Base-by-base conservation (phyloP, 371 early-diverging fungal species). In the Actinomucor elegans region DNA sequence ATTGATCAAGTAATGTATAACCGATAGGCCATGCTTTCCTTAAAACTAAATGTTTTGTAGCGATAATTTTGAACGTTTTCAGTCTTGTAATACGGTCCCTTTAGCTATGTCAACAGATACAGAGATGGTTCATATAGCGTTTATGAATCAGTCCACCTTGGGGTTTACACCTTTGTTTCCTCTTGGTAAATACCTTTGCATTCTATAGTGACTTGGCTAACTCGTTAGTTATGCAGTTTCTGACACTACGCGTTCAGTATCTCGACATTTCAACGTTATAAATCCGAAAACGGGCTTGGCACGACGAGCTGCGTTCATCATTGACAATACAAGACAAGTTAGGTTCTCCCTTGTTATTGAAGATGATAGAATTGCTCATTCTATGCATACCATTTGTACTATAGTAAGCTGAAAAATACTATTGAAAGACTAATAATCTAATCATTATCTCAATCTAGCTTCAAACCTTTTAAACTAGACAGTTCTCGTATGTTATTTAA, bases 21-120 rank as follows among this genome's bases (percentile, higher is more conserved):
- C n/a, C n/a, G n/a, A 24, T 18, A 21, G n/a, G 14, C 17, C 10
- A 43, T 26, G 18, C 31, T 24, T 14, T 2, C 14, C 9, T 17
- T 11, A 29, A 11, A 38, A 2, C 40, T 15, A 11, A n/a, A 36
- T 52, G 48, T 21, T 28, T 20, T 48, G 9, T 26, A 60, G 49
- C 41, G 36, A 57, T 21, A 21, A 67, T 38, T 38, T 45, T 32
- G 35, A 63, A 23, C 26, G 59, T 27, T 24, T 56, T 40, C 8
- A 52, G 24, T 29, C 64, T 34, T 24, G 35, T 29, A 36, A 52
- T 40, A 21, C 55, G 20, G 11, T 64, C 32, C 61, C 64, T 12
- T 24, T 65, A n/a, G 66, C 57, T 9, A 55, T 71, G 31, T 67
- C 66, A 21, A 56, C 60, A 17, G 65, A 71, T 20, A 62, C 65